Evolutionary conservation across 1,284 basidiomycete genomes (phyloP).

Genomic region (Athelia psychrophila): DNA sequence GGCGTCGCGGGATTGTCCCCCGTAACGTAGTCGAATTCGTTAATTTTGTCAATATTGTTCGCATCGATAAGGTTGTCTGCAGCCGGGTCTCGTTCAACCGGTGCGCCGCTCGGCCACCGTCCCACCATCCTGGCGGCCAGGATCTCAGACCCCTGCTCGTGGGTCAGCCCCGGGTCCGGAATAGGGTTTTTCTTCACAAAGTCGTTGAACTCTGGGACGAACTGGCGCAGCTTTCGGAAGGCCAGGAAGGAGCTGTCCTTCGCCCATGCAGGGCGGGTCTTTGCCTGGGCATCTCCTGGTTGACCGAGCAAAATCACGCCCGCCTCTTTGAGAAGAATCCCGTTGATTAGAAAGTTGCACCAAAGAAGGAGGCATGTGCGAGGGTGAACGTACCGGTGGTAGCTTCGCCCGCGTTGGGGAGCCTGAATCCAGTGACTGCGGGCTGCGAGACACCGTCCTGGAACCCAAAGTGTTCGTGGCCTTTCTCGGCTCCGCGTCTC

Average conservation of each 20-base stretch:
- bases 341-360: conserved; percentile 12
- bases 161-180: conserved; percentile 29
- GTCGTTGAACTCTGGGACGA: conserved; percentile 52
- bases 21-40: conserved; percentile 42
- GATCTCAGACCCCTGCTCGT: conserved; percentile 41
- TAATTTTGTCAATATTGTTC: conserved; percentile 35
- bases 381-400: neutral
- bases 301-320: conserved; percentile 39
- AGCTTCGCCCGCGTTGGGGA: neutral
- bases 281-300: conserved; percentile 24
- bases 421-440: conserved; percentile 34
- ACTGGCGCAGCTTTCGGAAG: conserved; percentile 53
- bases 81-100: conserved; percentile 40
- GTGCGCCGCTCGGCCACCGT: conserved; percentile 59
- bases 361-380: neutral
- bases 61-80: conserved; percentile 37
- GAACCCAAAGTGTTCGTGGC: conserved; percentile 32
- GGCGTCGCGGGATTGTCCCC: conserved; percentile 32
- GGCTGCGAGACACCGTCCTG: conserved; percentile 47
- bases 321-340: conserved; percentile 32
- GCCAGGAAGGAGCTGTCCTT: conserved; percentile 52
- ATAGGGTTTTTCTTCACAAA: conserved; percentile 44
- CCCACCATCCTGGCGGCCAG: conserved; percentile 53
- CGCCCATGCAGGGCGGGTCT: conserved; percentile 43
- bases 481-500: neutral